These are phyloP conservation scores for Leptodontidium sp. DNA, from an alignment of 2,329 filamentous ascomycete genomes.

Conservation along the genomic window DNA sequence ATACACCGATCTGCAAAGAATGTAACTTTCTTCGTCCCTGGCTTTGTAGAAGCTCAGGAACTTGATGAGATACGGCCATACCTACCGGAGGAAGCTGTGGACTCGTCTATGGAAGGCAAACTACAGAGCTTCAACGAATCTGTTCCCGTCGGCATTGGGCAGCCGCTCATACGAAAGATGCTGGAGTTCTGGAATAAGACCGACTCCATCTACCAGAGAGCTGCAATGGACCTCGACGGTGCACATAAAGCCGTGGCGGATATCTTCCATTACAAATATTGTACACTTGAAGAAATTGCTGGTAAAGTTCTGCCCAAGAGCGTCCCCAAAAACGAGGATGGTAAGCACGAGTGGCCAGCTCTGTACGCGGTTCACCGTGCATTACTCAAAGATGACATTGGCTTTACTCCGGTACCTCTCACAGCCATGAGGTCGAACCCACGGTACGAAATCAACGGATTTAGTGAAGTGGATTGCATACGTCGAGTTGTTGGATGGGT, in stretches of 20 bases:
- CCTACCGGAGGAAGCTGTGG: slow-evolving; percentile 52
- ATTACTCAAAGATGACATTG: slow-evolving; percentile 65
- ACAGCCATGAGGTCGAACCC: slow-evolving; percentile 57
- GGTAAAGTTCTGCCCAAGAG: slow-evolving; percentile 48
- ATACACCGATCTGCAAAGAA: slow-evolving; percentile 46
- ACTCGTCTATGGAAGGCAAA: slow-evolving; percentile 47
- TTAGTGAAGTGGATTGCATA: slow-evolving; percentile 61
- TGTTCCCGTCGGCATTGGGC: slow-evolving; percentile 55
- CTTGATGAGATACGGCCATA: slow-evolving; percentile 54
- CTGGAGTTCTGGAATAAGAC: slow-evolving; percentile 53
- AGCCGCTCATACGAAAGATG: slow-evolving; percentile 54
- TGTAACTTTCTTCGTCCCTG: slow-evolving; percentile 55
- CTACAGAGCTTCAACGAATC: slow-evolving; percentile 49
- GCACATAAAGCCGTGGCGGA: slow-evolving; percentile 58
- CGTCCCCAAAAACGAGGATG: slow-evolving; percentile 39
- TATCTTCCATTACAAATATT: slow-evolving; percentile 50
- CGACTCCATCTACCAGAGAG: slow-evolving; percentile 55
- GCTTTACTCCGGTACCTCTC: slow-evolving; percentile 60
- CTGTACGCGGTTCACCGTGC: slow-evolving; percentile 77
- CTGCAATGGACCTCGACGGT: slow-evolving; percentile 56
- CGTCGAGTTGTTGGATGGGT: slow-evolving; percentile 59
- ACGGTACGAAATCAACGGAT: slow-evolving; percentile 70
- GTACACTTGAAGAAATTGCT: slow-evolving; percentile 55
- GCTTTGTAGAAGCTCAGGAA: slow-evolving; percentile 52
- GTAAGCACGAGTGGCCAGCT: slow-evolving; percentile 55